These are phyloP conservation scores for Erysiphe pulchra DNA, from an alignment of 2,329 filamentous ascomycete species.

Conservation along the genomic window DNA sequence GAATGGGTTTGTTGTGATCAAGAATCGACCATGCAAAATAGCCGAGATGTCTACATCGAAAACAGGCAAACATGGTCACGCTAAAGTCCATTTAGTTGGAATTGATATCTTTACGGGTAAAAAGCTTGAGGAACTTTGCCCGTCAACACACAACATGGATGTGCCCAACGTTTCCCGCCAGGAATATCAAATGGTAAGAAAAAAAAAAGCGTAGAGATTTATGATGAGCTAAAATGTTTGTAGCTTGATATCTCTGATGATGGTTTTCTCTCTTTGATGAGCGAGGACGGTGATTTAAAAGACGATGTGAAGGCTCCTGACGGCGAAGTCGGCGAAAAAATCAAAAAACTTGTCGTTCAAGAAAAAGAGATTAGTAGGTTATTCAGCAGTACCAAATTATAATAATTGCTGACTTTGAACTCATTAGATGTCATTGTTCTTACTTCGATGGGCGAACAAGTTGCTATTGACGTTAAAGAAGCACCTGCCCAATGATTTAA, in stretches of 20 bases:
- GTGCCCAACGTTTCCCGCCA: constrained; percentile 77
- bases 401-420: background rate
- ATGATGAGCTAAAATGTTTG: background rate
- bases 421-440: constrained; percentile 63
- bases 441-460: constrained; percentile 89
- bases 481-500: constrained; percentile 26
- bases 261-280: constrained; percentile 84
- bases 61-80: constrained; percentile 99
- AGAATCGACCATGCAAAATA: constrained; percentile 98
- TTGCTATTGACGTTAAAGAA: constrained; percentile 83
- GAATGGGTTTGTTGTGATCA: constrained; percentile 98
- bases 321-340: constrained; percentile 68
- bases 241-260: constrained; percentile 87
- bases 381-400: background rate
- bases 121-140: constrained; percentile 98
- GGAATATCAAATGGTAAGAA: constrained; percentile 83
- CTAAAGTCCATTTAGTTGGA: constrained; percentile 96
- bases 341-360: constrained; percentile 60
- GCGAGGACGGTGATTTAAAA: constrained; percentile 64
- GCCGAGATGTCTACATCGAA: constrained; percentile 99
- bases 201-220: background rate
- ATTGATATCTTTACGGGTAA: constrained; percentile 98
- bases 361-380: constrained; percentile 82
- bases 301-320: constrained; percentile 89
- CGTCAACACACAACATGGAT: constrained; percentile 95